Percentiles rank a stretch among this genome's conserved stretches.
Evolutionary conservation across 257 asterid species (phyloP).

Genomic region (Capsicum chinense): DNA sequence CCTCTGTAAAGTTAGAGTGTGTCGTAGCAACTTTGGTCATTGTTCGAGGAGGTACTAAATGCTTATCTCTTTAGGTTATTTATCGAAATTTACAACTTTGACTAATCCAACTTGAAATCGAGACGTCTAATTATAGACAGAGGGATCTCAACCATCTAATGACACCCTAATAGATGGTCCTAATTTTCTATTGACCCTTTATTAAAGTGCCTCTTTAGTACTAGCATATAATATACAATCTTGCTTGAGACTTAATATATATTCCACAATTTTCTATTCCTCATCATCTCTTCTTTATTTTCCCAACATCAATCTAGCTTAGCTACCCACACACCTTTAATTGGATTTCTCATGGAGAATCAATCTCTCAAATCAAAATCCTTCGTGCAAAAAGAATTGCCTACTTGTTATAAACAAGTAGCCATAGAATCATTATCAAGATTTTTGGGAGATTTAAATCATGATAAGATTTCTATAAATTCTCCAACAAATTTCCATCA

Average conservation of each 20-base stretch:
- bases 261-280: constrained; percentile 37
- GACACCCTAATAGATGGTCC: background rate
- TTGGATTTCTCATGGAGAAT: constrained; percentile 39
- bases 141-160: background rate
- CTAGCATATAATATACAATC: constrained; percentile 27
- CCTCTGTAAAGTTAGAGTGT: too few relatives aligned
- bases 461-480: background rate
- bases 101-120: too few relatives aligned
- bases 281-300: background rate
- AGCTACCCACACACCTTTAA: background rate
- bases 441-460: constrained; percentile 32
- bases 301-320: constrained; percentile 20
- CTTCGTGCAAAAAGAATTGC: constrained; percentile 50
- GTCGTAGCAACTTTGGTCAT: too few relatives aligned
- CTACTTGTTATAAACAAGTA: constrained; percentile 38
- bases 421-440: constrained; percentile 37
- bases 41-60: too few relatives aligned
- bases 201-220: constrained; percentile 36
- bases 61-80: too few relatives aligned
- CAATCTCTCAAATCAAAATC: constrained; percentile 45
- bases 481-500: constrained; percentile 31
- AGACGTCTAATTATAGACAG: rapidly evolving
- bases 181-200: constrained; percentile 36
- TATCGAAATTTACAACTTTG: too few relatives aligned
- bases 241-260: constrained; percentile 33